Evolutionary conservation across 495 filamentous ascomycete genomes (phyloP).

Genomic region (Staphylotrichum tortipilum): DNA sequence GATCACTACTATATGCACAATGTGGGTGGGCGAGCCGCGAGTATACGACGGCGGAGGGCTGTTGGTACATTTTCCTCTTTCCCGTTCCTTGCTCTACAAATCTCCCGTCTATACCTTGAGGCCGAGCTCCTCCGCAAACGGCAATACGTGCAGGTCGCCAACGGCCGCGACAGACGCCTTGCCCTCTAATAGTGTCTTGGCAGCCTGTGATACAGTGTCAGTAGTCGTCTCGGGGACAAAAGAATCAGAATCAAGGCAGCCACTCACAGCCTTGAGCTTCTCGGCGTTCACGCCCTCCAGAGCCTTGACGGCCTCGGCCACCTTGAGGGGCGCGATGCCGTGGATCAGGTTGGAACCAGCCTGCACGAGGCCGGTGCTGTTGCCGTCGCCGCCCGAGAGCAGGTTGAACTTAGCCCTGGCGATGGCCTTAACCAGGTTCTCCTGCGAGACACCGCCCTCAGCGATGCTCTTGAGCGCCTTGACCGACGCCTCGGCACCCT

Average conservation of each 20-base stretch:
- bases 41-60: constrained; percentile 31
- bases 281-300: constrained; percentile 74
- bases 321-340: constrained; percentile 75
- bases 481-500: constrained; percentile 53
- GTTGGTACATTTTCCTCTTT: constrained; percentile 41
- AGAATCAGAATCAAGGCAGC: neutral
- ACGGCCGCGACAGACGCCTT: constrained; percentile 84
- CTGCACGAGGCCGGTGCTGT: constrained; percentile 57
- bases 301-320: constrained; percentile 69
- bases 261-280: constrained; percentile 77
- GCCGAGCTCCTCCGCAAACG: constrained; percentile 88
- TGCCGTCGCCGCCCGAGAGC: constrained; percentile 71
- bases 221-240: constrained; percentile 3
- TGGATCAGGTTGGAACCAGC: constrained; percentile 54
- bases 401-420: constrained; percentile 91
- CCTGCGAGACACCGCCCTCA: constrained; percentile 62
- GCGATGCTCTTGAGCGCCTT: constrained; percentile 73
- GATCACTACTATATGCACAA: constrained; percentile 45
- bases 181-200: constrained; percentile 72
- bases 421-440: constrained; percentile 83
- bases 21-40: constrained; percentile 27
- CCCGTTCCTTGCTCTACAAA: constrained; percentile 3
- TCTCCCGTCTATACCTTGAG: constrained; percentile 69
- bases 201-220: constrained; percentile 50
- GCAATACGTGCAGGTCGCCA: constrained; percentile 80